phyloP scores from a whole-genome alignment of 495 filamentous ascomycete species.

The Talaromyces wortmannii region DNA sequence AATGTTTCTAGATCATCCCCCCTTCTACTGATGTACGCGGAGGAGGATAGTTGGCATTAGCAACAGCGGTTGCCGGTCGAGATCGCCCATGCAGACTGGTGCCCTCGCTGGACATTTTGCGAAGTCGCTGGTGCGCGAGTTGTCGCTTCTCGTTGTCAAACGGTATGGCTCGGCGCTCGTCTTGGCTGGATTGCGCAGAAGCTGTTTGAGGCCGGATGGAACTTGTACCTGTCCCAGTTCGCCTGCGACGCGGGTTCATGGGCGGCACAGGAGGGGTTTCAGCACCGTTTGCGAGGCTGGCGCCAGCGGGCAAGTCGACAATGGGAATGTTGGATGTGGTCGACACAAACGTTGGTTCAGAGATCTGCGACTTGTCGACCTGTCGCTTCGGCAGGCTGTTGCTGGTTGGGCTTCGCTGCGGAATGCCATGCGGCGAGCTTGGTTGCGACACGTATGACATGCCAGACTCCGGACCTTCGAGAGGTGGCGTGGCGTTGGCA shows the following conservation, averaged over 20 bases:
- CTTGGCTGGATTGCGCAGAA: conserved; percentile 15
- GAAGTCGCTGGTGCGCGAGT: conserved; percentile 38
- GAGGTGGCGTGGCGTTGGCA: conserved; percentile 49
- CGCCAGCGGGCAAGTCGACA: conserved; percentile 49
- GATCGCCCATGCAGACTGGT: conserved; percentile 32
- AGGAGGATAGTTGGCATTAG: conserved; percentile 24
- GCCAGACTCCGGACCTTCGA: conserved; percentile 19
- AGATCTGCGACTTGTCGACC: conserved; percentile 71
- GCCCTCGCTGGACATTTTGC: conserved; percentile 46
- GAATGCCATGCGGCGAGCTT: conserved; percentile 6
- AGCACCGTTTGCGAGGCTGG: conserved; percentile 34
- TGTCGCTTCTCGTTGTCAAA: conserved; percentile 37
- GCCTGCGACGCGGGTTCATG: conserved; percentile 63
- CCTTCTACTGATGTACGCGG: conserved; percentile 28
- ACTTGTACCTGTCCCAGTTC: conserved; percentile 43
- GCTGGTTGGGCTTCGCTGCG: conserved; percentile 23
- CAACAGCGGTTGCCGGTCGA: conserved; percentile 32
- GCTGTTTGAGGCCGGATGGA: conserved; percentile 16
- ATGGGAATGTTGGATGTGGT: conserved; percentile 68
- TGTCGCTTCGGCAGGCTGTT: conserved; percentile 48
- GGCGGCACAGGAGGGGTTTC: conserved; percentile 55
- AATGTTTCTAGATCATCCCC: conserved; percentile 31
- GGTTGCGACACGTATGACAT: conserved; percentile 4
- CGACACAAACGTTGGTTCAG: conserved; percentile 75
- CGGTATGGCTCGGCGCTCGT: conserved; percentile 42